Conservation (phyloP, 2,329 filamentous ascomycete genomes). For the Rhinocladiella mackenziei region DNA sequence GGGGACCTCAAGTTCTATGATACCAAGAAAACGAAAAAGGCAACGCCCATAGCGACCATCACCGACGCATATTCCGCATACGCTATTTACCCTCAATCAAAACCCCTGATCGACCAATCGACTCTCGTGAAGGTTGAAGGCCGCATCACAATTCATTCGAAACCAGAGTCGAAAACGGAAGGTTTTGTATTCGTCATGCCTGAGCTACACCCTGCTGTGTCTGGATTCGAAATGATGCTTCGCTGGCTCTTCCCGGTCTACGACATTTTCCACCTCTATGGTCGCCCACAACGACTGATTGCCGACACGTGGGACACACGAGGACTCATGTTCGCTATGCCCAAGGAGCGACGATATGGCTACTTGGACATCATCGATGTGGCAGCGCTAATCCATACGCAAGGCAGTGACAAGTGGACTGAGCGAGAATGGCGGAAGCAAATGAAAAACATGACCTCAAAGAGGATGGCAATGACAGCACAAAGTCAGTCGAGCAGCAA, state of each 20-base stretch:
- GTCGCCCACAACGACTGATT: slow-evolving; percentile 77
- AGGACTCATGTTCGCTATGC: slow-evolving; percentile 98
- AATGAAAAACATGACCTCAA: slow-evolving; percentile 81
- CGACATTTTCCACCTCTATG: slow-evolving; percentile 88
- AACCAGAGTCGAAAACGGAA: slow-evolving; percentile 72
- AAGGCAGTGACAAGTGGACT: slow-evolving; percentile 71
- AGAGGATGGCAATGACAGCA: slow-evolving; percentile 64
- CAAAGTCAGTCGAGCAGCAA: slow-evolving; percentile 34
- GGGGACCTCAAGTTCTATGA: slow-evolving; percentile 96
- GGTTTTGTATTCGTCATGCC: slow-evolving; percentile 99
- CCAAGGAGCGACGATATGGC: slow-evolving; percentile 78
- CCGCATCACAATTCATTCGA: slow-evolving; percentile 78
- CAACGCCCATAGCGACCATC: slow-evolving; percentile 83
- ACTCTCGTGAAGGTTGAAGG: slow-evolving; percentile 93
- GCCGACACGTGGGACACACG: slow-evolving; percentile 81
- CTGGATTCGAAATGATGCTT: slow-evolving; percentile 92
- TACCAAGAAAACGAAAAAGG: slow-evolving; percentile 87
- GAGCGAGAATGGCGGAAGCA: slow-evolving; percentile 87
- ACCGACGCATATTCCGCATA: slow-evolving; percentile 88
- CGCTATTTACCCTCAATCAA: slow-evolving; percentile 91
- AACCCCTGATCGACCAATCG: slow-evolving; percentile 88
- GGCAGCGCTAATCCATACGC: slow-evolving; percentile 69
- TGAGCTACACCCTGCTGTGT: slow-evolving; percentile 84
- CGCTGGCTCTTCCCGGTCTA: slow-evolving; percentile 89
- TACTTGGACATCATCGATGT: slow-evolving; percentile 90